Evolutionary conservation across 2,329 filamentous ascomycete genomes (phyloP).

Genomic region (Berkeleyomyces basicola): DNA sequence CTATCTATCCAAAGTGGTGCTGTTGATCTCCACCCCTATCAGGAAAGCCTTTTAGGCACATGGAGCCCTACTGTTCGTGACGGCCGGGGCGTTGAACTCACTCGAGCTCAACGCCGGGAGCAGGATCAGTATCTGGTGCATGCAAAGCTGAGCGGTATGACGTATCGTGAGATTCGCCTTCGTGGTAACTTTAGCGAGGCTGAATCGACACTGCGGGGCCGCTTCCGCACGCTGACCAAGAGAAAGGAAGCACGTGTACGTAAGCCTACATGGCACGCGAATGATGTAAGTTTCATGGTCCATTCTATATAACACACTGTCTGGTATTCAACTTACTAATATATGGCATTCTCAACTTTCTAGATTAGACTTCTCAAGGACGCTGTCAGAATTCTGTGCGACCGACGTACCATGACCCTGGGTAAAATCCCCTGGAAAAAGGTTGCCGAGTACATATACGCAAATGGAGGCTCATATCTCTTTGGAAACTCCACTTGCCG

Average conservation of each 20-base stretch:
- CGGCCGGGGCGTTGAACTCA: constrained; percentile 4
- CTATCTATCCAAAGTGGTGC: background rate
- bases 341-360: background rate
- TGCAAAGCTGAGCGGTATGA: constrained; percentile 38
- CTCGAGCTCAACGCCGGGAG: constrained; percentile 1
- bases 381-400: constrained; percentile 26
- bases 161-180: constrained; percentile 47
- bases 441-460: constrained; percentile 35
- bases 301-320: background rate
- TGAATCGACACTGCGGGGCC: constrained; percentile 56
- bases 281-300: constrained; percentile 39
- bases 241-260: constrained; percentile 43
- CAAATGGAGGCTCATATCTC: constrained; percentile 37
- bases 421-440: constrained; percentile 38
- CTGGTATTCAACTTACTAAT: background rate
- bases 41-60: background rate
- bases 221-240: constrained; percentile 50
- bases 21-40: background rate
- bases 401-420: constrained; percentile 17
- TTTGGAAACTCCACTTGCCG: constrained; percentile 44
- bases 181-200: constrained; percentile 42
- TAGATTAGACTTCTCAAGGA: constrained; percentile 30
- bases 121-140: constrained; percentile 36
- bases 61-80: constrained; percentile 2
- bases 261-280: constrained; percentile 44